Evolutionary conservation across 129 eudicot species (phyloP).

Genomic region (Tanacetum coccineum): DNA sequence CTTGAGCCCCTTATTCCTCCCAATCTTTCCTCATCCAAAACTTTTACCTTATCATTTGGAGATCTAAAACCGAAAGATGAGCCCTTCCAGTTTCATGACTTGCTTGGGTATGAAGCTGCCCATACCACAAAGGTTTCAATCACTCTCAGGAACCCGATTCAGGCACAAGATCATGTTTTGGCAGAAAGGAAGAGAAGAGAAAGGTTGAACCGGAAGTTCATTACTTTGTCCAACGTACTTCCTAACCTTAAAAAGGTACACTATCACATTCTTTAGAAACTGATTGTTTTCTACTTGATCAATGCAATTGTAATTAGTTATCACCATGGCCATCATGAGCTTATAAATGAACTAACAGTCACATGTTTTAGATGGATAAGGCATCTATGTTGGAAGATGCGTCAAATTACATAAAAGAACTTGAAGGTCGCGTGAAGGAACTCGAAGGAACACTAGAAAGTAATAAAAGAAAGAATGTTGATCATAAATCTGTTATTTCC

Average conservation of each 20-base stretch:
- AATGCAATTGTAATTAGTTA: too few species aligned
- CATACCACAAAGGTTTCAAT: not conserved
- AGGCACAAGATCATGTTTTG: too few species aligned
- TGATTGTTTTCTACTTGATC: too few species aligned
- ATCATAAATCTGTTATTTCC: conserved; percentile 27
- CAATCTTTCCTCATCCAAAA: conserved; percentile 12
- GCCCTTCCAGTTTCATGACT: not conserved
- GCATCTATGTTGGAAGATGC: conserved; percentile 53
- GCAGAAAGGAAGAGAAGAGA: too few species aligned
- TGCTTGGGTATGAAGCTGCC: not conserved
- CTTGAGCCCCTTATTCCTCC: conserved; percentile 7
- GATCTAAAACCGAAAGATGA: not conserved
- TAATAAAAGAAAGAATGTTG: conserved; percentile 11
- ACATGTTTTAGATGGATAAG: conserved; percentile 46
- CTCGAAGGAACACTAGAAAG: conserved; percentile 30
- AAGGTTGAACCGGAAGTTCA: too few species aligned
- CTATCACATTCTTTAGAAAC: too few species aligned
- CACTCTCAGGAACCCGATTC: too few species aligned
- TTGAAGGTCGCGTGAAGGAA: conserved; percentile 36
- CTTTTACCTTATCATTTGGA: conserved; percentile 17
- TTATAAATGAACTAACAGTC: not conserved
- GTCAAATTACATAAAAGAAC: conserved; percentile 41
- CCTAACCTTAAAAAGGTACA: too few species aligned
- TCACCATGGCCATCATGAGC: too few species aligned
- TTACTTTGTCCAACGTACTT: too few species aligned